Base-by-base conservation (phyloP, 805 yeast species). In the Deakozyma indianensis region DNA sequence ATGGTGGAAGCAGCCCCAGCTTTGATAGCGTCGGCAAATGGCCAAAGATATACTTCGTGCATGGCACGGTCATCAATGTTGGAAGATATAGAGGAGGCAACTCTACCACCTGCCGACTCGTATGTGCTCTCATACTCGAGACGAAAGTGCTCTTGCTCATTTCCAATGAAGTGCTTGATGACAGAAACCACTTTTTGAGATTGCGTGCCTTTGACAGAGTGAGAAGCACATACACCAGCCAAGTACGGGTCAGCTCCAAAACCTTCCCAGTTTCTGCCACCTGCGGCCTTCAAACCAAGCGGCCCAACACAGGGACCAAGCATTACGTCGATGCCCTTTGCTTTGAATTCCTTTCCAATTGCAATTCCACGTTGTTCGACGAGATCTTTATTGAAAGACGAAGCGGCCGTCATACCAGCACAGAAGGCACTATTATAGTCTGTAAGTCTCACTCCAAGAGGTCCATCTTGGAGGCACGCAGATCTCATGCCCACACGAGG, bases 231-330 rank as follows among this genome's bases (percentile, higher is more conserved):
- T 23, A 69, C 62, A 21, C 83, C 83, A 51, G 73, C 75, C 43
- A 77, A 60, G 47, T 75, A 76, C 2, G 83, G 80, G 55, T 77
- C 83, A 3, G 77, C 62, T 5, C 79, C 77, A 58, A 75, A 76
- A 32, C 77, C 69, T 59, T 77, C 82, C 80, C 81, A 76, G 58
- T 72, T 74, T 51, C 82, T 64, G 3, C 83, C 83, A 21, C 79
- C 83, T 35, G 71, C 72, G 3, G 80, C 82, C 52, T 76, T 72
- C 28, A 67, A 63, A 0, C 83, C 83, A 41, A 77, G 66, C 9
- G 83, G 83, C 0, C 81, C 82, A 35, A 74, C 63, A 2, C 66
- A 64, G 1, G 83, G 83, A 0, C 79, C 81, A 27, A 77, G 61
- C 14, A 73, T 65, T 29, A 75, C 64, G 53, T 76, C 71, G 15